Evolutionary conservation across 2,329 filamentous ascomycete genomes (phyloP).

Genomic region (Botrytis byssoidea): DNA sequence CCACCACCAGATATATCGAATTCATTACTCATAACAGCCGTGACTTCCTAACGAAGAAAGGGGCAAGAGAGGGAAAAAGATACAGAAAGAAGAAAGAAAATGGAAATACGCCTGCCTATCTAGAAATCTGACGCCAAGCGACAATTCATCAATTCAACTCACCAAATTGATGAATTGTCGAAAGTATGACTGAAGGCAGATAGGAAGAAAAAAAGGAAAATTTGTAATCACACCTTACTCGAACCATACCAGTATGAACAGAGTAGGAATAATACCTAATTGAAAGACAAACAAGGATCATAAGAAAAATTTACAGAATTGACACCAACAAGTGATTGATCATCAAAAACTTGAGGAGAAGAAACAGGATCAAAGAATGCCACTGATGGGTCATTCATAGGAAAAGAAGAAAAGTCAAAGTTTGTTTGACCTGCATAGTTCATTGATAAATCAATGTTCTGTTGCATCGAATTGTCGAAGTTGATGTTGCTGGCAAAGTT

Average conservation of each 20-base stretch:
- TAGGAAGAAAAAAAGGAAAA: constrained; percentile 4
- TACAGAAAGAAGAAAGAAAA: not conserved
- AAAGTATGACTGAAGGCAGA: constrained; percentile 1
- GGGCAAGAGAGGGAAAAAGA: not conserved
- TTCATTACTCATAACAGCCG: constrained; percentile 13
- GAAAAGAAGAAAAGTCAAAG: constrained; percentile 27
- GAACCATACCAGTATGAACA: constrained; percentile 24
- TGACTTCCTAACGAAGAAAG: not conserved
- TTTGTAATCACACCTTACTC: constrained; percentile 24
- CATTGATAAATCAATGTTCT: constrained; percentile 32
- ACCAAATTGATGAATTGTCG: constrained; percentile 17
- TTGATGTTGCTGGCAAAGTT: constrained; percentile 27
- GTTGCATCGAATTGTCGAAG: constrained; percentile 26
- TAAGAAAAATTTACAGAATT: constrained; percentile 29
- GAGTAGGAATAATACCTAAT: constrained; percentile 12
- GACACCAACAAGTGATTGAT: constrained; percentile 27
- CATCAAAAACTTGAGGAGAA: constrained; percentile 27
- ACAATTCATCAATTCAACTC: constrained; percentile 22
- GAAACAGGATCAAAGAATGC: constrained; percentile 30
- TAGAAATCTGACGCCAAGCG: not conserved
- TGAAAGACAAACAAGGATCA: constrained; percentile 20
- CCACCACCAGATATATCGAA: not conserved
- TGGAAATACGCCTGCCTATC: constrained; percentile 14
- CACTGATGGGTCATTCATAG: constrained; percentile 27
- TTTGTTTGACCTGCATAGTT: constrained; percentile 29